A percentile compares a stretch with the other conserved stretches of the same genome.
Conservation (phyloP, 208 protist species). For the Histomonas meleagridis region DNA sequence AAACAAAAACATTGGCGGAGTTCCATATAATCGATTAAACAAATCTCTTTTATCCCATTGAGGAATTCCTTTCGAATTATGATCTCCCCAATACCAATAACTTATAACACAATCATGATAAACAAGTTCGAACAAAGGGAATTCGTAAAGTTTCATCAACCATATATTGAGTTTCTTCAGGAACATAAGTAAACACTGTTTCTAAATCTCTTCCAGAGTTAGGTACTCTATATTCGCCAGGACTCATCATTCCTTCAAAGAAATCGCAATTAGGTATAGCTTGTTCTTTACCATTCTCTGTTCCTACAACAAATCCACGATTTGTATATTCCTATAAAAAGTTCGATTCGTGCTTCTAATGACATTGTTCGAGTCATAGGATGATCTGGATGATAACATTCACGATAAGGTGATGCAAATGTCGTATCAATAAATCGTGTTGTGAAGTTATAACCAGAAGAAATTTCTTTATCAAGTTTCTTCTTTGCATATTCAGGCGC, state of each 20-base stretch:
- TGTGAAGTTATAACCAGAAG: too few relatives aligned
- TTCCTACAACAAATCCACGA: neutral
- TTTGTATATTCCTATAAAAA: neutral
- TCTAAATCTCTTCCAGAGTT: neutral
- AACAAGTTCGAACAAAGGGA: neutral
- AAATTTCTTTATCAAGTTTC: neutral
- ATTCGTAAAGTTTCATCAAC: neutral
- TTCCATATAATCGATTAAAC: constrained; percentile 1
- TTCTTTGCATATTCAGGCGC: neutral
- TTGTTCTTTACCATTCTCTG: neutral
- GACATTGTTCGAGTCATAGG: neutral
- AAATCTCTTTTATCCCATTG: neutral
- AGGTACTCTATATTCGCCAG: neutral
- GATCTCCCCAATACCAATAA: constrained; percentile 34
- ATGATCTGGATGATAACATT: neutral
- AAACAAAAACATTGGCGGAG: constrained; percentile 27
- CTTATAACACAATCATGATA: neutral
- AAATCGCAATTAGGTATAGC: neutral
- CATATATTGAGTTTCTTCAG: neutral
- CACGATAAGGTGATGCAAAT: neutral
- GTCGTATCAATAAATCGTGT: constrained; percentile 14
- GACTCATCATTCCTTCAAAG: constrained; percentile 33
- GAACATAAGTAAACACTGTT: neutral
- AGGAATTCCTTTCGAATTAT: neutral
- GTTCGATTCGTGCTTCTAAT: neutral